phyloP scores from a whole-genome alignment of 805 yeast species.

The Millerozyma acaciae region DNA sequence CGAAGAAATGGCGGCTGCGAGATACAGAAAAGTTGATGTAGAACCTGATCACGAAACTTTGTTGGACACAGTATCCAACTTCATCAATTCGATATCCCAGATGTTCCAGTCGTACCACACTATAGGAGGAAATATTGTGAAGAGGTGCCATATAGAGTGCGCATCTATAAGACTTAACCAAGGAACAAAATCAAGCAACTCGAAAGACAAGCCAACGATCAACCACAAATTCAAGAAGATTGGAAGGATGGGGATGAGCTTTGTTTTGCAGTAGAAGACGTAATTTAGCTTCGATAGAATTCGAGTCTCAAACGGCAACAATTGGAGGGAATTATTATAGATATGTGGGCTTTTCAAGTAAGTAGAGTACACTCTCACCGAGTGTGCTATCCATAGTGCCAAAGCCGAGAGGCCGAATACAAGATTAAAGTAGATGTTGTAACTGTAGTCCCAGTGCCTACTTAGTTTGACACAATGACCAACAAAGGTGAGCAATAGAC shows the following conservation, averaged over 20 bases:
- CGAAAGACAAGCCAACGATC: constrained; percentile 28
- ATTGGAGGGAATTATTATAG: constrained; percentile 33
- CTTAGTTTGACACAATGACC: constrained; percentile 26
- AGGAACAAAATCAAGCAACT: constrained; percentile 35
- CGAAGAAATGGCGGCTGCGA: too few species aligned
- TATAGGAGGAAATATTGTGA: constrained; percentile 78
- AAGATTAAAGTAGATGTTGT: constrained; percentile 31
- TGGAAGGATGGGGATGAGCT: constrained; percentile 32
- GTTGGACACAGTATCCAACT: constrained; percentile 5
- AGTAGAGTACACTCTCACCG: constrained; percentile 16
- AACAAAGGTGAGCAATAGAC: constrained; percentile 15
- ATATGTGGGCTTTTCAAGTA: constrained; percentile 14
- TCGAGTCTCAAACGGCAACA: constrained; percentile 37
- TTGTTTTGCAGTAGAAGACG: constrained; percentile 22
- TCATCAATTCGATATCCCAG: constrained; percentile 40
- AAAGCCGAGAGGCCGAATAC: constrained; percentile 28
- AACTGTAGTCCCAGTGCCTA: constrained; percentile 36
- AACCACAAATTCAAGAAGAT: constrained; percentile 31
- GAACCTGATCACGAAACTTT: too few species aligned
- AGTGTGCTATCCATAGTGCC: constrained; percentile 32
- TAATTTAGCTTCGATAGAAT: constrained; percentile 28
- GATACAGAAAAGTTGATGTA: too few species aligned
- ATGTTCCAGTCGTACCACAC: constrained; percentile 64
- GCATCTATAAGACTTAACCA: constrained; percentile 53
- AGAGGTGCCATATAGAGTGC: constrained; percentile 90